Conservation (phyloP, 768 basidiomycete species). For the Scleroderma citrinum region DNA sequence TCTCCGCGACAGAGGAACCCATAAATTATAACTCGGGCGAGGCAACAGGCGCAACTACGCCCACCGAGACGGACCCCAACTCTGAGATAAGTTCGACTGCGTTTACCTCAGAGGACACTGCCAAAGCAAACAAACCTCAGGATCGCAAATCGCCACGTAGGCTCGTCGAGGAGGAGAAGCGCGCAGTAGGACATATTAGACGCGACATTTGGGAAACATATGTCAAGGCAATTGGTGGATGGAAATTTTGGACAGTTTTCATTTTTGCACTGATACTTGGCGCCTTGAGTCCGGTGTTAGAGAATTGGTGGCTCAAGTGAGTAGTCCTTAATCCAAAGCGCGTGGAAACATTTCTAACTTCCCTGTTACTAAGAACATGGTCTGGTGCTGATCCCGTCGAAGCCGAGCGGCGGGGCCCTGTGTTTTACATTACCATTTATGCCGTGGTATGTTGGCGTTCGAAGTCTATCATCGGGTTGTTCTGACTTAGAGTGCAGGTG, state of each 20-base stretch:
- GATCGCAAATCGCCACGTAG: constrained; percentile 66
- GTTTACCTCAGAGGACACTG: constrained; percentile 30
- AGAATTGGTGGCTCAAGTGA: constrained; percentile 67
- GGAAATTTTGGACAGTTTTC: constrained; percentile 55
- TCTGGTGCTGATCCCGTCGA: constrained; percentile 42
- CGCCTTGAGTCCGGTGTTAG: constrained; percentile 59
- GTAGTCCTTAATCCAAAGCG: not conserved
- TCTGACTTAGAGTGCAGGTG: constrained; percentile 29
- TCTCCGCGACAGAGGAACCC: not conserved
- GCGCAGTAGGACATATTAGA: constrained; percentile 68
- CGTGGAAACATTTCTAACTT: constrained; percentile 6
- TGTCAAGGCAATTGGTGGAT: constrained; percentile 44
- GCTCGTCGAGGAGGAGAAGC: constrained; percentile 76
- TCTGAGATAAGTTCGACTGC: constrained; percentile 43
- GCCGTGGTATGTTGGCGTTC: constrained; percentile 40
- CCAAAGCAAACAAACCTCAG: constrained; percentile 27
- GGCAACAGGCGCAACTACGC: constrained; percentile 15
- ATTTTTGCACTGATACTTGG: constrained; percentile 45
- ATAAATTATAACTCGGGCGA: not conserved
- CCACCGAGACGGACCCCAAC: constrained; percentile 16
- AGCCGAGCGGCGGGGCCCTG: constrained; percentile 36
- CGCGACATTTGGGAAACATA: constrained; percentile 62
- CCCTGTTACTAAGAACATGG: constrained; percentile 45
- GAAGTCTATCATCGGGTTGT: constrained; percentile 7
- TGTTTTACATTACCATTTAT: constrained; percentile 54